Conservation (phyloP, 2,329 filamentous ascomycete species). For the Claviceps cyperi region DNA sequence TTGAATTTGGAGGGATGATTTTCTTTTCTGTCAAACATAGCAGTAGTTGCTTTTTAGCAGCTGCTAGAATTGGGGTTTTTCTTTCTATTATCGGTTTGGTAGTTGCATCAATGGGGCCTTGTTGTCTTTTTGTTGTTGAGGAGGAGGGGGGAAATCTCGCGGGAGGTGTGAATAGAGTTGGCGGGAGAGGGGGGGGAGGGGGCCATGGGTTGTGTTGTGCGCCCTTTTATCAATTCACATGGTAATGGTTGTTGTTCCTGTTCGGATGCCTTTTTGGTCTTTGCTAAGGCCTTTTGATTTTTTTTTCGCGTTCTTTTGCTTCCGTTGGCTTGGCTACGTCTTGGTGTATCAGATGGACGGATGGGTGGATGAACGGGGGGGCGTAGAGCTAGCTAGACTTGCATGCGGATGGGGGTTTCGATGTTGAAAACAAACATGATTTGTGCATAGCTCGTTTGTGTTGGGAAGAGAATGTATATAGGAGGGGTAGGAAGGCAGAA, state of each 20-base stretch:
- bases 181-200: too few species aligned
- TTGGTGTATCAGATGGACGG: conserved; percentile 4
- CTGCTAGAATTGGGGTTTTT: background rate
- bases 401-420: conserved; percentile 7
- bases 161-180: too few species aligned
- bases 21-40: too few species aligned
- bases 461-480: conserved; percentile 12
- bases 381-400: conserved; percentile 12
- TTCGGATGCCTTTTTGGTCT: background rate
- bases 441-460: background rate
- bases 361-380: too few species aligned
- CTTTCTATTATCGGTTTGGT: too few species aligned
- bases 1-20: conserved; percentile 32
- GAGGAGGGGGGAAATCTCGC: too few species aligned
- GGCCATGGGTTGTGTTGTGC: background rate
- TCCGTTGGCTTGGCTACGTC: background rate
- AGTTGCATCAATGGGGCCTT: too few species aligned
- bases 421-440: conserved; percentile 7
- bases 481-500: conserved; percentile 11
- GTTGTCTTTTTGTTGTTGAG: too few species aligned
- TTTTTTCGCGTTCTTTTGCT: background rate
- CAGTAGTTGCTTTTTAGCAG: too few species aligned
- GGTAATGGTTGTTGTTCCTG: background rate
- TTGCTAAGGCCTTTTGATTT: background rate
- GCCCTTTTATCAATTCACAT: background rate